phyloP scores from a whole-genome alignment of 2,329 filamentous ascomycete species.

The Nothophaeocryptopus gaeumannii region DNA sequence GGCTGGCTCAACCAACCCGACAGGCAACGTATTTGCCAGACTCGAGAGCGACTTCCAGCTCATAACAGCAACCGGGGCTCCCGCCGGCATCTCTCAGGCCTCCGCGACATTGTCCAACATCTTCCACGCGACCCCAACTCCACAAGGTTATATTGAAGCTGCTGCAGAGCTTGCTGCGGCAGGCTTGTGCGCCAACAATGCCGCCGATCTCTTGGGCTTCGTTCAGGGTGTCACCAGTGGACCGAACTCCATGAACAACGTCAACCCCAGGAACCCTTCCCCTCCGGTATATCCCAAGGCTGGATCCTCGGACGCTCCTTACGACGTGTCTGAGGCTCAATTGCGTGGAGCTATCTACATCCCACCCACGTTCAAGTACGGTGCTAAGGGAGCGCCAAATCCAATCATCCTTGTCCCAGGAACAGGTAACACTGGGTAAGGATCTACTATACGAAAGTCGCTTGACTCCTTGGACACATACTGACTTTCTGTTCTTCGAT shows the following conservation, averaged over 20 bases:
- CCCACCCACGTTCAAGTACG: conserved; percentile 48
- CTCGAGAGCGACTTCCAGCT: conserved; percentile 10
- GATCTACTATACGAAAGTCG: too few species aligned
- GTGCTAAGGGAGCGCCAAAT: conserved; percentile 34
- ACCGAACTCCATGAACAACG: conserved; percentile 27
- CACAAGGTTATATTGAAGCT: conserved; percentile 18
- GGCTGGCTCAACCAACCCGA: not conserved
- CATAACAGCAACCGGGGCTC: conserved; percentile 7
- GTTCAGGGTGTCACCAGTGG: conserved; percentile 22
- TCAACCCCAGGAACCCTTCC: conserved; percentile 23
- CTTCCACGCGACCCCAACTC: conserved; percentile 16
- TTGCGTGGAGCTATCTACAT: conserved; percentile 54
- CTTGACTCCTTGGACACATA: too few species aligned
- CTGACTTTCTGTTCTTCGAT: not conserved
- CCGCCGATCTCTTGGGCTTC: conserved; percentile 19
- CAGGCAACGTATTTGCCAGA: conserved; percentile 7
- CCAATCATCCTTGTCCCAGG: conserved; percentile 55
- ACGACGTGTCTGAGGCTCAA: conserved; percentile 44
- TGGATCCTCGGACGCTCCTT: conserved; percentile 45
- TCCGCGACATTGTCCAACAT: conserved; percentile 23
- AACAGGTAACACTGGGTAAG: conserved; percentile 45
- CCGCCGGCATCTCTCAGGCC: conserved; percentile 3
- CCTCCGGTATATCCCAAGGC: conserved; percentile 38
- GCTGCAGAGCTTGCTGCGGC: conserved; percentile 27
- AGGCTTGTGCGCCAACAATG: conserved; percentile 31